A percentile compares a stretch with the other conserved stretches of the same genome.
Conservation (phyloP, 2,329 filamentous ascomycete species). For the Anisogramma anomala region DNA sequence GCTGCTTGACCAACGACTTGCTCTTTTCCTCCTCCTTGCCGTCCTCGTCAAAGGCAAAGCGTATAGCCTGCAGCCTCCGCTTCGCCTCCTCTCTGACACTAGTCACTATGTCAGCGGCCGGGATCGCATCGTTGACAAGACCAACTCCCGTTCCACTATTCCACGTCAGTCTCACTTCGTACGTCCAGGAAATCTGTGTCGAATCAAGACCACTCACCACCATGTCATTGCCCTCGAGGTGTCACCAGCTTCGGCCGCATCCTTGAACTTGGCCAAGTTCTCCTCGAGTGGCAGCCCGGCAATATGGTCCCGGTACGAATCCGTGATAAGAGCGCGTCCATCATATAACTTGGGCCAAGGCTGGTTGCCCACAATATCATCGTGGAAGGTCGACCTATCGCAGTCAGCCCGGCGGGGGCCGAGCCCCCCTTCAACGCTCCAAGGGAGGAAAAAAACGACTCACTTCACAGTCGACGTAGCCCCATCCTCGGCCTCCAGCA, state of each 20-base stretch:
- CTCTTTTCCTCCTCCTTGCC: slow-evolving; percentile 7
- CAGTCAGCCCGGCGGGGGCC: too few relatives aligned
- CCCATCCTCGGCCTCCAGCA: slow-evolving; percentile 33
- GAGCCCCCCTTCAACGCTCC: too few relatives aligned
- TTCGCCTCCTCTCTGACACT: slow-evolving; percentile 29
- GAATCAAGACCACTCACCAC: slow-evolving; percentile 17
- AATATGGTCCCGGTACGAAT: slow-evolving; percentile 29
- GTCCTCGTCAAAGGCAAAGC: slow-evolving; percentile 14
- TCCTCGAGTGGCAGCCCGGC: slow-evolving; percentile 31
- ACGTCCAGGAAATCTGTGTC: not conserved
- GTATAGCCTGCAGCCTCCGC: slow-evolving; percentile 23
- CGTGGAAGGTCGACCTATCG: slow-evolving; percentile 28
- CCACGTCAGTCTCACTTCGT: slow-evolving; percentile 2
- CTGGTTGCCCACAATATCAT: slow-evolving; percentile 26
- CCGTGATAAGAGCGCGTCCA: slow-evolving; percentile 30
- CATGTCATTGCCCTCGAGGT: slow-evolving; percentile 27
- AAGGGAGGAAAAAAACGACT: not conserved
- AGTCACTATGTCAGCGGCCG: slow-evolving; percentile 32
- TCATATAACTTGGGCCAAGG: slow-evolving; percentile 34
- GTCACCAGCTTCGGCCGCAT: slow-evolving; percentile 25
- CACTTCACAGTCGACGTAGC: slow-evolving; percentile 35
- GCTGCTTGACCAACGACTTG: slow-evolving; percentile 12
- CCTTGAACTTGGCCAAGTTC: slow-evolving; percentile 27
- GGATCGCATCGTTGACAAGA: slow-evolving; percentile 29
- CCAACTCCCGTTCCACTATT: slow-evolving; percentile 32